phyloP scores from a whole-genome alignment of 192 early-diverging fungal genomes.

The Backusella mclennaniae region DNA sequence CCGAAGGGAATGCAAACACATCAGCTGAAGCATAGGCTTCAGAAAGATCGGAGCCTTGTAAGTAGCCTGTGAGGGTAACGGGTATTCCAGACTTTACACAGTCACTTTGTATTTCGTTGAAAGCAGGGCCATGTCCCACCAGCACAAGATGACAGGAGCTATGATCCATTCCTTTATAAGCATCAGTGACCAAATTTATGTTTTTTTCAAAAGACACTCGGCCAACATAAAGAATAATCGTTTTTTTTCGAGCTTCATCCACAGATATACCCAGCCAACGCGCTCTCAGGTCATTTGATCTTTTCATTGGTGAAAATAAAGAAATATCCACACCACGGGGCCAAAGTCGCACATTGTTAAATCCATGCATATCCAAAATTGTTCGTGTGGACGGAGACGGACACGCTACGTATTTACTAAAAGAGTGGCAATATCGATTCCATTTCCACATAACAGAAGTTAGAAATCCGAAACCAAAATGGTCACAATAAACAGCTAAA shows the following conservation, averaged over 20 bases:
- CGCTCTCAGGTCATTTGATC: constrained; percentile 21
- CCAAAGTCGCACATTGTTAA: constrained; percentile 25
- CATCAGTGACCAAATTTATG: constrained; percentile 24
- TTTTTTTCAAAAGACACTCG: constrained; percentile 38
- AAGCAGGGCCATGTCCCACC: constrained; percentile 35
- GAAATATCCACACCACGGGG: constrained; percentile 34
- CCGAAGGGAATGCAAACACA: constrained; percentile 36
- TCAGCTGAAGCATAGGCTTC: constrained; percentile 37
- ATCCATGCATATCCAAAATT: constrained; percentile 26
- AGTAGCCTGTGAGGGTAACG: constrained; percentile 33
- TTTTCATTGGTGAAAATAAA: constrained; percentile 24
- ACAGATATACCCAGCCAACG: constrained; percentile 20
- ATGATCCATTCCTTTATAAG: constrained; percentile 35
- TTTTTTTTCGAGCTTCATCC: constrained; percentile 18
- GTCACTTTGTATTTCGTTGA: constrained; percentile 24
- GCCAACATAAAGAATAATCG: constrained; percentile 32
- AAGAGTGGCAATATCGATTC: constrained; percentile 30
- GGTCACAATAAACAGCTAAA: constrained; percentile 30
- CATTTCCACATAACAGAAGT: constrained; percentile 34
- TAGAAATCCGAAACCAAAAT: constrained; percentile 34
- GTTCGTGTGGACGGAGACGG: constrained; percentile 26
- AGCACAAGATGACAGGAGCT: constrained; percentile 27
- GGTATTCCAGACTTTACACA: constrained; percentile 14
- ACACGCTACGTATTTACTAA: constrained; percentile 23
- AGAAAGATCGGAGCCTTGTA: constrained; percentile 23